phyloP scores from a whole-genome alignment of 2,329 filamentous ascomycete genomes.

The Pestalotiopsis sp. region DNA sequence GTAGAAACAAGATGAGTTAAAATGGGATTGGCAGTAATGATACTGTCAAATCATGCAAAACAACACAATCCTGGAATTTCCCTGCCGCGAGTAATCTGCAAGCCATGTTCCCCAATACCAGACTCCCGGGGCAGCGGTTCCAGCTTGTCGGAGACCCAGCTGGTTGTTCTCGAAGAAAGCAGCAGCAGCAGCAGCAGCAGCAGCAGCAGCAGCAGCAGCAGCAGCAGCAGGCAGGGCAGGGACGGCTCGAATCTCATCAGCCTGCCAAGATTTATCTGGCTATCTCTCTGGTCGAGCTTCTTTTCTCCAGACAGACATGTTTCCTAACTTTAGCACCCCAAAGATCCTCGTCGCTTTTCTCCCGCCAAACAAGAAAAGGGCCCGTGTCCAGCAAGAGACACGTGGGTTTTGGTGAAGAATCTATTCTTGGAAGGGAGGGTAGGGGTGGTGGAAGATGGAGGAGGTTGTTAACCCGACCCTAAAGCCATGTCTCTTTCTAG shows the following conservation, averaged over 20 bases:
- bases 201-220: too few relatives aligned
- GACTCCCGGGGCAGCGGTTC: not conserved
- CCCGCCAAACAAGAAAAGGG: slow-evolving; percentile 1
- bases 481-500: not conserved
- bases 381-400: not conserved
- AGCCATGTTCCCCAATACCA: not conserved
- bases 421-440: slow-evolving; percentile 14
- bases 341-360: not conserved
- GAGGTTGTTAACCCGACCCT: not conserved
- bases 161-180: slow-evolving; percentile 1
- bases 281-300: not conserved
- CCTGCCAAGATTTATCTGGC: not conserved
- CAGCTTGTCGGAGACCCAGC: not conserved
- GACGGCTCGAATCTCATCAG: not conserved
- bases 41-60: not conserved
- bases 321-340: not conserved
- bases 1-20: not conserved
- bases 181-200: too few relatives aligned
- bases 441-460: not conserved
- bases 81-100: not conserved
- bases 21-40: not conserved
- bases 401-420: slow-evolving; percentile 6
- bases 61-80: not conserved
- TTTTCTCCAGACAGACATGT: not conserved
- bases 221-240: not conserved